A percentile compares a stretch with the other conserved stretches of the same genome.
These are phyloP conservation scores for Aspergillus taichungensis DNA, from an alignment of 495 filamentous ascomycete species.

Conservation along the genomic window DNA sequence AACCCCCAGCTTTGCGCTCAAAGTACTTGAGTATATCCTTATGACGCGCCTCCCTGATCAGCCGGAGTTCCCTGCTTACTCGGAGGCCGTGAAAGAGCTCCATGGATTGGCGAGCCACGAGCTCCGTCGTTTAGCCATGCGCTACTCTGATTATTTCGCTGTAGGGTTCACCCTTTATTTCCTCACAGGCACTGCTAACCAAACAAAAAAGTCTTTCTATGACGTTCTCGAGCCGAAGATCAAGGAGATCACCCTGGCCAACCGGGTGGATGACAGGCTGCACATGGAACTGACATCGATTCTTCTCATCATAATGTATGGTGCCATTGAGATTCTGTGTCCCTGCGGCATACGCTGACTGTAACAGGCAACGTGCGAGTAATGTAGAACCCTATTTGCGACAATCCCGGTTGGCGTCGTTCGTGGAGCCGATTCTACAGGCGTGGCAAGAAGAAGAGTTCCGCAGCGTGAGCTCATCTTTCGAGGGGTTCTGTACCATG, in stretches of 20 bases:
- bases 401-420: constrained; percentile 55
- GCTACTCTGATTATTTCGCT: constrained; percentile 81
- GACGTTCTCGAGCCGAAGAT: constrained; percentile 77
- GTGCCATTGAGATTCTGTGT: neutral
- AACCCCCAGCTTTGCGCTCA: constrained; percentile 70
- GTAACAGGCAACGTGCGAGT: constrained; percentile 62
- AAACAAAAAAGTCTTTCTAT: constrained; percentile 56
- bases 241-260: constrained; percentile 64
- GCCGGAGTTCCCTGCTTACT: constrained; percentile 60
- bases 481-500: constrained; percentile 68
- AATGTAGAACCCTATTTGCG: constrained; percentile 60
- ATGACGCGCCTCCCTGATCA: constrained; percentile 66
- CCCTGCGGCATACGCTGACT: constrained; percentile 6
- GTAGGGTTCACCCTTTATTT: constrained; percentile 28
- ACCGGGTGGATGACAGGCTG: constrained; percentile 66
- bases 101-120: constrained; percentile 75
- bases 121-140: constrained; percentile 77
- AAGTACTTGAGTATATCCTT: constrained; percentile 81
- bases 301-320: constrained; percentile 83
- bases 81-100: constrained; percentile 85
- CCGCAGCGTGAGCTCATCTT: constrained; percentile 59
- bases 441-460: constrained; percentile 72
- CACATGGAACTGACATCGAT: constrained; percentile 59
- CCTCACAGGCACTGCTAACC: neutral
- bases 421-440: constrained; percentile 68